Conservation (phyloP, 805 yeast species). For the Sugiyamaella floridensis region DNA sequence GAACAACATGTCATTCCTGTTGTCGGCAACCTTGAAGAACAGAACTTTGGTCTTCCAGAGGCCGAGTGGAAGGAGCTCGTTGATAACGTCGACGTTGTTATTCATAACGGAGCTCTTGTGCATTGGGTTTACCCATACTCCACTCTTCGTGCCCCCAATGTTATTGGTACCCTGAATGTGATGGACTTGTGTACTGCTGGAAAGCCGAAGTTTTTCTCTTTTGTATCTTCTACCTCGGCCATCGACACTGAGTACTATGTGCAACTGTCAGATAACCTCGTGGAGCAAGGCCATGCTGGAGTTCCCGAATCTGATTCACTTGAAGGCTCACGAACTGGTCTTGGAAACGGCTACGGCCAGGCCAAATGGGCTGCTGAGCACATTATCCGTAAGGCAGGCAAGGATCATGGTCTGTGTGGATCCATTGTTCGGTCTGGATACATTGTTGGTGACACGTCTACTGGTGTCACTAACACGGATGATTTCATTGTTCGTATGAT, state of each 20-base stretch:
- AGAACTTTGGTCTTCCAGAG: constrained; percentile 62
- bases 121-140: constrained; percentile 98
- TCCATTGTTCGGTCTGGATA: constrained; percentile 93
- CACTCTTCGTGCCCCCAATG: constrained; percentile 87
- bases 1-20: constrained; percentile 57
- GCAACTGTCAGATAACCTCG: constrained; percentile 62
- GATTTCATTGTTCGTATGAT: constrained; percentile 91
- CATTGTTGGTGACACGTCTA: constrained; percentile 74
- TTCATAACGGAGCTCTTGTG: constrained; percentile 96
- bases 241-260: constrained; percentile 80
- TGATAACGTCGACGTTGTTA: constrained; percentile 63
- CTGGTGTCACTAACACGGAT: constrained; percentile 92
- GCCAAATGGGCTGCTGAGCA: constrained; percentile 97
- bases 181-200: constrained; percentile 71
- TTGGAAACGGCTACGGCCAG: constrained; percentile 94
- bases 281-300: constrained; percentile 61
- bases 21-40: constrained; percentile 69
- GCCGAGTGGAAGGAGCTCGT: constrained; percentile 53
- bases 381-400: constrained; percentile 80
- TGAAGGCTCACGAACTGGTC: constrained; percentile 70
- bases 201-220: constrained; percentile 77
- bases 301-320: constrained; percentile 78
- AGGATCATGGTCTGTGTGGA: constrained; percentile 70
- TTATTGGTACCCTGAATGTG: constrained; percentile 77
- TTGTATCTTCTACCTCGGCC: constrained; percentile 94